Evolutionary conservation across 1,139 yeast species (phyloP).

Genomic region (Hansenula lynferdii): DNA sequence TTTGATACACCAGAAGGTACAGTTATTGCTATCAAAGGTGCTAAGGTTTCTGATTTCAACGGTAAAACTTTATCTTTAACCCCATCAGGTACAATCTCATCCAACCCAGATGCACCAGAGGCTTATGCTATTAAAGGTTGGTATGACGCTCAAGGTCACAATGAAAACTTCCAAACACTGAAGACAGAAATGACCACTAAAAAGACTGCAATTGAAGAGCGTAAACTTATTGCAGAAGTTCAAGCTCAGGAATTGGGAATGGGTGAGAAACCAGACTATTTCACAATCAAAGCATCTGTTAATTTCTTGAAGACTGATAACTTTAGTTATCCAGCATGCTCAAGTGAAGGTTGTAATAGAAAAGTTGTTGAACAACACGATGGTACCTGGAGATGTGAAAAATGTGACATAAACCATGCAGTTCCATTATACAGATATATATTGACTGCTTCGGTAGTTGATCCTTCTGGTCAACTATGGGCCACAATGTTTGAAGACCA

Average conservation of each 20-base stretch:
- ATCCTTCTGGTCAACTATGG: conserved; percentile 83
- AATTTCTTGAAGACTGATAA: conserved; percentile 68
- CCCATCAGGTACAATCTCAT: conserved; percentile 66
- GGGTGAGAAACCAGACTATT: conserved; percentile 75
- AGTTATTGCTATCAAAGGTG: conserved; percentile 90
- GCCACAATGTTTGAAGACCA: conserved; percentile 82
- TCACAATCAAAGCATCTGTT: conserved; percentile 68
- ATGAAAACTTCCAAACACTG: conserved; percentile 57
- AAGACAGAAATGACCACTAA: conserved; percentile 36
- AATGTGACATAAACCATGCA: conserved; percentile 66
- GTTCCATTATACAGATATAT: conserved; percentile 79
- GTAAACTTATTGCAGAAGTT: conserved; percentile 65
- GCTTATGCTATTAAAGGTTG: conserved; percentile 90
- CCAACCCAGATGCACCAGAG: conserved; percentile 87
- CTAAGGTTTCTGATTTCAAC: conserved; percentile 82
- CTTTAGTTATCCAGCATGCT: conserved; percentile 91
- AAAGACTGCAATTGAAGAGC: conserved; percentile 34
- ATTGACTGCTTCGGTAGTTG: conserved; percentile 66
- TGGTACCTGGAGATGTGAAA: conserved; percentile 90
- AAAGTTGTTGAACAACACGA: conserved; percentile 73
- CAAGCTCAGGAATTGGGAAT: conserved; percentile 68
- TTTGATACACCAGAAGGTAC: conserved; percentile 74
- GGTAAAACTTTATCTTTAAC: conserved; percentile 84
- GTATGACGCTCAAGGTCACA: conserved; percentile 79
- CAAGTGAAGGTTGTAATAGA: conserved; percentile 68